Percentiles rank a stretch among this genome's conserved stretches.
Conservation (phyloP, 1,284 basidiomycete species). For the Cystobasidium sp. region DNA sequence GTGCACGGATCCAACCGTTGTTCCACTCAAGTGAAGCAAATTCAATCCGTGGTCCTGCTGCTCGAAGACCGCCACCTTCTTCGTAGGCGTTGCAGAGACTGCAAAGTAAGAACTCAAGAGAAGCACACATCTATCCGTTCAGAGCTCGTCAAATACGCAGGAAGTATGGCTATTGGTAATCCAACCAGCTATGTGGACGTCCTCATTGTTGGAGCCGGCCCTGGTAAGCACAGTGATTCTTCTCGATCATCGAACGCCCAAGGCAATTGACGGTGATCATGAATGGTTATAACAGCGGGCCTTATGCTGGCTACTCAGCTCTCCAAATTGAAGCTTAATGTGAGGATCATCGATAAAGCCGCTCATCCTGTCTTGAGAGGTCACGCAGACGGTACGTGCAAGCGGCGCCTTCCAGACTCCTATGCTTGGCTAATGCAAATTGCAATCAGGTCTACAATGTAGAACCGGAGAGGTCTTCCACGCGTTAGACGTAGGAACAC, state of each 20-base stretch:
- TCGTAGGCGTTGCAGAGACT: no score
- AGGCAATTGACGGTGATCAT: no score
- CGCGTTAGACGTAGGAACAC: constrained; percentile 71
- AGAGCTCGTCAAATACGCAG: neutral
- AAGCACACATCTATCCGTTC: no score
- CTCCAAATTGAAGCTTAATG: constrained; percentile 47
- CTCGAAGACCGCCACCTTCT: no score
- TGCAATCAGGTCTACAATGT: constrained; percentile 45
- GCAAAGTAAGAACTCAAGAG: no score
- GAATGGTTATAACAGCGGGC: constrained; percentile 3
- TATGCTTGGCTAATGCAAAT: no score
- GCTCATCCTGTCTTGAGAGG: constrained; percentile 47
- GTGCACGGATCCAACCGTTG: neutral
- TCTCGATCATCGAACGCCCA: neutral
- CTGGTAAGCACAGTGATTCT: constrained; percentile 20
- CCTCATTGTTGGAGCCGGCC: constrained; percentile 48
- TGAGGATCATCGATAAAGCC: constrained; percentile 52
- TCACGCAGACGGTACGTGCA: constrained; percentile 50
- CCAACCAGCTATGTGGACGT: constrained; percentile 39
- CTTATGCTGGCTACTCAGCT: constrained; percentile 46
- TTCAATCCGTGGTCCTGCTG: no score
- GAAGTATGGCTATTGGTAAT: neutral
- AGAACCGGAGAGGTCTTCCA: constrained; percentile 58
- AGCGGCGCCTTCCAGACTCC: neutral
- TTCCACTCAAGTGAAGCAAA: no score